phyloP scores from a whole-genome alignment of 495 filamentous ascomycete species.

The Lepidopterella palustris region DNA sequence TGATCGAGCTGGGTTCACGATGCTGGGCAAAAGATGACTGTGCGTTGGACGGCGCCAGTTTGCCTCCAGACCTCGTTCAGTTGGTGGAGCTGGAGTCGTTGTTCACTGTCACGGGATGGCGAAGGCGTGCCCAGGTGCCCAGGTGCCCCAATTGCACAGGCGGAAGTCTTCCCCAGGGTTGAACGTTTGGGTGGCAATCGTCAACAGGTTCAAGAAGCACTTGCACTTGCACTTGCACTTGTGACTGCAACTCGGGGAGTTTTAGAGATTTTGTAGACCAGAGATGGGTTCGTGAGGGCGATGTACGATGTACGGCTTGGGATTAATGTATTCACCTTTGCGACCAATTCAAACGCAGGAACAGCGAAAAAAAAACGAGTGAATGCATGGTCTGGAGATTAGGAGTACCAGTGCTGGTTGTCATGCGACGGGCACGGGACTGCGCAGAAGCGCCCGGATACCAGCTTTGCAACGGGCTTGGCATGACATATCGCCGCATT shows the following conservation, averaged over 20 bases:
- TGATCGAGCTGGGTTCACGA: slow-evolving; percentile 1
- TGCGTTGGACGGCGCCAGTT: background rate
- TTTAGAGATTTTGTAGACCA: background rate
- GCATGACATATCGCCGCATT: background rate
- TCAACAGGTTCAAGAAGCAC: background rate
- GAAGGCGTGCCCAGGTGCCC: too few relatives aligned
- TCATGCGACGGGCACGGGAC: background rate
- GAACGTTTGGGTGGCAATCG: too few relatives aligned
- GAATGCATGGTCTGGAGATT: too few relatives aligned
- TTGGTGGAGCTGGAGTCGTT: background rate
- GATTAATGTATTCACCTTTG: too few relatives aligned
- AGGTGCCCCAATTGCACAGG: too few relatives aligned
- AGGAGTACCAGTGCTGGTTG: too few relatives aligned
- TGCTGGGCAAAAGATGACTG: background rate
- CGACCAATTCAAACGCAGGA: too few relatives aligned
- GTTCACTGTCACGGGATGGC: background rate
- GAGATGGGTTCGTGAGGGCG: too few relatives aligned
- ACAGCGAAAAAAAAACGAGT: too few relatives aligned
- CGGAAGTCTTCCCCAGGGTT: too few relatives aligned
- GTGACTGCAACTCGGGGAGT: background rate
- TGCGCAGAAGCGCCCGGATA: background rate
- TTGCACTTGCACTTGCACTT: background rate
- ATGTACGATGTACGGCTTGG: too few relatives aligned
- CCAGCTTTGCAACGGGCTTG: background rate
- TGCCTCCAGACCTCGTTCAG: background rate